Evolutionary conservation across 208 protist species (phyloP).

Genomic region (Histomonas meleagridis): DNA sequence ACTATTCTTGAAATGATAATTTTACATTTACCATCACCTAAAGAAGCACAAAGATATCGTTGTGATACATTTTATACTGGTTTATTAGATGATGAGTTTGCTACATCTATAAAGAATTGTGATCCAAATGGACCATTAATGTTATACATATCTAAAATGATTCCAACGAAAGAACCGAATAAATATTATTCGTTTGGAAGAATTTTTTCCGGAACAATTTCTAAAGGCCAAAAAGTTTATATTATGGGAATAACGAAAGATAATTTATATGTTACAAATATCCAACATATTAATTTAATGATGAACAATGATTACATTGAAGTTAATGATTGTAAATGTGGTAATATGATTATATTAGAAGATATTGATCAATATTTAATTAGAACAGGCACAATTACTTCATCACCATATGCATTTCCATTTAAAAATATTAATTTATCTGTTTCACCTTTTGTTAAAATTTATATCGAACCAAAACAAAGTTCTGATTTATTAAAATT

Average conservation of each 20-base stretch:
- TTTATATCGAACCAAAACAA: conserved; percentile 85
- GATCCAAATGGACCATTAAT: conserved; percentile 76
- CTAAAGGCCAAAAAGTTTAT: conserved; percentile 79
- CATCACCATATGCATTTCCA: too few species aligned
- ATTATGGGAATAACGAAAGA: conserved; percentile 88
- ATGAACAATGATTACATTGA: conserved; percentile 83
- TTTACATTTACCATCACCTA: conserved; percentile 82
- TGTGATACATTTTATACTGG: conserved; percentile 82
- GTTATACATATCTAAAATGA: conserved; percentile 97
- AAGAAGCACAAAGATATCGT: conserved; percentile 78
- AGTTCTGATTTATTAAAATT: conserved; percentile 66
- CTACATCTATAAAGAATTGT: conserved; percentile 68
- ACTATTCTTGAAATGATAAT: conserved; percentile 92
- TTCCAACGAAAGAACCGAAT: conserved; percentile 86
- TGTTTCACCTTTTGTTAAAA: conserved; percentile 91
- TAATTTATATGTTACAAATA: conserved; percentile 68
- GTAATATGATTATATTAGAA: conserved; percentile 87
- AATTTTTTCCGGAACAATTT: conserved; percentile 75
- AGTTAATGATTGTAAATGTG: conserved; percentile 78
- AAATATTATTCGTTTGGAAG: conserved; percentile 85
- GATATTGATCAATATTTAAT: conserved; percentile 92
- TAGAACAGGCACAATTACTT: conserved; percentile 86
- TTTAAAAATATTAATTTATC: conserved; percentile 99
- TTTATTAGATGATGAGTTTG: conserved; percentile 72
- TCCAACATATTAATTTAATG: conserved; percentile 75